Evolutionary conservation across 2,329 filamentous ascomycete genomes (phyloP).

Genomic region (Fusarium poae): DNA sequence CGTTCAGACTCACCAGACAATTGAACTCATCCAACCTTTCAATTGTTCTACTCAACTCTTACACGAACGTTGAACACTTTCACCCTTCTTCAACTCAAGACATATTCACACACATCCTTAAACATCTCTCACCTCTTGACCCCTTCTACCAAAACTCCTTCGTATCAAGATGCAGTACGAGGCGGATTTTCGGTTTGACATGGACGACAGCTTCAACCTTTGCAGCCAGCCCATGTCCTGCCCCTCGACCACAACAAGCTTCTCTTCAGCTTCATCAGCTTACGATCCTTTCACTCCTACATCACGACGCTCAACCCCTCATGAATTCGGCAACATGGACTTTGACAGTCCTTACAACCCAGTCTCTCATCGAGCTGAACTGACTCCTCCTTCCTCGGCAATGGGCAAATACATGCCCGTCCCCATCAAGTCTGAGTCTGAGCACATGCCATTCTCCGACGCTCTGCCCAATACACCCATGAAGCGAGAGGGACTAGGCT

Average conservation of each 20-base stretch:
- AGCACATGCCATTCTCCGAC: conserved; percentile 52
- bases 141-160: conserved; percentile 24
- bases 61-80: conserved; percentile 33
- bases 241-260: conserved; percentile 55
- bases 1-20: conserved; percentile 49
- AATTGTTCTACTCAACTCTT: conserved; percentile 36
- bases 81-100: conserved; percentile 36
- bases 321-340: conserved; percentile 55
- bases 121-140: conserved; percentile 17
- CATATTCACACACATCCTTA: conserved; percentile 26
- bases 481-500: conserved; percentile 53
- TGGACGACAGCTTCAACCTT: conserved; percentile 58
- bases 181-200: conserved; percentile 56
- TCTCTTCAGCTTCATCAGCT: conserved; percentile 57
- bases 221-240: conserved; percentile 55
- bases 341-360: conserved; percentile 53
- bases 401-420: conserved; percentile 55
- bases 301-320: conserved; percentile 60
- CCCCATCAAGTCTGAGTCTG: conserved; percentile 53
- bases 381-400: conserved; percentile 54
- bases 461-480: conserved; percentile 55
- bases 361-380: conserved; percentile 49
- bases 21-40: conserved; percentile 28
- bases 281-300: conserved; percentile 62
- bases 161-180: conserved; percentile 55